These are phyloP conservation scores for Ogataea methylovora DNA, from an alignment of 805 yeast genomes.

Conservation along the genomic window DNA sequence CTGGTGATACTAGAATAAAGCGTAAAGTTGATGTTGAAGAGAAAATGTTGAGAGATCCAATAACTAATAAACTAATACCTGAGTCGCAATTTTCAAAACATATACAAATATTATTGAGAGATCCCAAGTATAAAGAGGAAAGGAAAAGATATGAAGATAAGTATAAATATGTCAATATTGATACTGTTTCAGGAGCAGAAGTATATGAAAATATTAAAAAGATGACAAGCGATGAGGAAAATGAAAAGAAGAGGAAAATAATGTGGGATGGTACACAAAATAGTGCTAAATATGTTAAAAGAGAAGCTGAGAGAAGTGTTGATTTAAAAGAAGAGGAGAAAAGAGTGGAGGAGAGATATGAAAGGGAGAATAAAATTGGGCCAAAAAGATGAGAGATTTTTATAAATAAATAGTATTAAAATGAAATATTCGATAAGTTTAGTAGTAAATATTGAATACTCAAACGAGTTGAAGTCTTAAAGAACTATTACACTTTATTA, in stretches of 20 bases:
- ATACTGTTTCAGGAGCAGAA: constrained; percentile 32
- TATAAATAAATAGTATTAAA: no score
- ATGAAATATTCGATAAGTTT: no score
- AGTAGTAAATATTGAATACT: no score
- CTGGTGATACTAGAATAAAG: constrained; percentile 57
- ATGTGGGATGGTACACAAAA: constrained; percentile 28
- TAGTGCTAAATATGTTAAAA: constrained; percentile 16
- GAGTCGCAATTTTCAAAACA: constrained; percentile 68
- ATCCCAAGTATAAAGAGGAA: constrained; percentile 72
- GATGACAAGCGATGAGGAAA: constrained; percentile 8
- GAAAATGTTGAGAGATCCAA: constrained; percentile 60
- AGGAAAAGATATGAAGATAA: constrained; percentile 53
- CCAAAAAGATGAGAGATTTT: constrained; percentile 6
- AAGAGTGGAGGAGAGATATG: constrained; percentile 12
- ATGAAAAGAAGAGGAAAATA: constrained; percentile 17
- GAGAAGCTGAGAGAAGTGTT: constrained; percentile 10
- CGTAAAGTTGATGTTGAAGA: constrained; percentile 9
- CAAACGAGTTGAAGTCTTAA: no score
- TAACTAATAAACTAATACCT: constrained; percentile 63
- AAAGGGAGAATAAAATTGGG: constrained; percentile 12
- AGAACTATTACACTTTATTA: no score
- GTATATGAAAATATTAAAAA: constrained; percentile 56
- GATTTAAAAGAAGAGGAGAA: constrained; percentile 18
- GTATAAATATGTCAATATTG: constrained; percentile 28
- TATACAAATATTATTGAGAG: constrained; percentile 58